phyloP scores from a whole-genome alignment of 2,329 filamentous ascomycete species.

The Gnomoniopsis sp. region DNA sequence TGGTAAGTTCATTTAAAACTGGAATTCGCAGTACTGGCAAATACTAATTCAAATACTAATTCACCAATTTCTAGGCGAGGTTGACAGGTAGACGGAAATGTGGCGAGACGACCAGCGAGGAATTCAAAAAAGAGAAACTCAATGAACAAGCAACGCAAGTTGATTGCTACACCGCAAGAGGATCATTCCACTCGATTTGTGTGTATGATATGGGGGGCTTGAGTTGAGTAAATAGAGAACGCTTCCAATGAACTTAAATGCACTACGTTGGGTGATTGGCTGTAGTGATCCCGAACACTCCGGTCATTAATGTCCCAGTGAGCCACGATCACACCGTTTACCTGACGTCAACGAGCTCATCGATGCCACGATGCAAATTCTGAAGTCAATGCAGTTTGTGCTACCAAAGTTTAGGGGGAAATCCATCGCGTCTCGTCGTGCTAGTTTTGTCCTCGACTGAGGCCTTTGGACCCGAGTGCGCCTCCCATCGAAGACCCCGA shows the following conservation, averaged over 20 bases:
- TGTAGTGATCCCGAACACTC: no score
- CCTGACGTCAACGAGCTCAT: no score
- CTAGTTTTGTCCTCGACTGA: no score
- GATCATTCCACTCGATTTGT: constrained; percentile 2
- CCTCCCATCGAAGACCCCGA: no score
- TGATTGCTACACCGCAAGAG: constrained; percentile 5
- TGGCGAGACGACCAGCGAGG: constrained; percentile 10
- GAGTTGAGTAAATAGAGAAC: background rate
- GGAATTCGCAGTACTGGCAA: background rate
- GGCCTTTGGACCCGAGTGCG: no score
- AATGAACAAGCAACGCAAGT: constrained; percentile 24
- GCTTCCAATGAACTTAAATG: background rate
- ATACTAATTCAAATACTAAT: constrained; percentile 25
- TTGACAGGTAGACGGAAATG: constrained; percentile 49
- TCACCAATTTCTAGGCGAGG: constrained; percentile 51
- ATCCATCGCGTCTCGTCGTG: no score
- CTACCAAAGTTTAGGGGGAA: no score
- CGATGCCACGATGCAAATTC: no score
- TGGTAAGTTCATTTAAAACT: constrained; percentile 50
- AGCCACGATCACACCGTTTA: no score
- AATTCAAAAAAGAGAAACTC: constrained; percentile 14
- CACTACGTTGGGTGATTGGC: background rate
- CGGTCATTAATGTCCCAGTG: no score
- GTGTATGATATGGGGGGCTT: background rate
- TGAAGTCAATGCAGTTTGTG: no score